Conservation (phyloP, 768 basidiomycete genomes). For the Collybia mongolica region DNA sequence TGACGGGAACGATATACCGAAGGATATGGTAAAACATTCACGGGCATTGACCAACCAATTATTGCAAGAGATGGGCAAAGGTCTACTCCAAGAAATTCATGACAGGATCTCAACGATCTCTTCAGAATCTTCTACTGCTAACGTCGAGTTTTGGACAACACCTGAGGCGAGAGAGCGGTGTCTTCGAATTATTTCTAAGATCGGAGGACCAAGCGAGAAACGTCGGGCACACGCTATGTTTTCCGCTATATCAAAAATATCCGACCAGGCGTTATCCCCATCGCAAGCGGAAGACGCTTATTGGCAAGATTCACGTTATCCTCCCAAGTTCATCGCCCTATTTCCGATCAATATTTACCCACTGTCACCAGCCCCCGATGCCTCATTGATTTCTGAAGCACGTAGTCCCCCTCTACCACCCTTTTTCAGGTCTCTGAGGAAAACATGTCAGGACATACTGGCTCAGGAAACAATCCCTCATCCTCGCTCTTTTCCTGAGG, state of each 20-base stretch:
- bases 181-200: conserved; percentile 74
- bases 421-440: conserved; percentile 49
- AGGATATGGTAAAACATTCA: conserved; percentile 53
- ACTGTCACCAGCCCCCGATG: conserved; percentile 15
- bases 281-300: conserved; percentile 42
- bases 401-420: conserved; percentile 12
- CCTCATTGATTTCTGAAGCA: conserved; percentile 6
- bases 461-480: conserved; percentile 41
- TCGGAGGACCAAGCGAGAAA: conserved; percentile 72
- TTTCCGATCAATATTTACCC: conserved; percentile 57
- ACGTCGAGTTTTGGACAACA: conserved; percentile 78
- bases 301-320: conserved; percentile 66
- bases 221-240: conserved; percentile 65
- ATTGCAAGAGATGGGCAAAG: conserved; percentile 68
- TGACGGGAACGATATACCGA: conserved; percentile 28
- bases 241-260: conserved; percentile 17
- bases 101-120: conserved; percentile 36
- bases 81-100: conserved; percentile 60
- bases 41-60: conserved; percentile 72
- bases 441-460: conserved; percentile 56
- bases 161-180: conserved; percentile 71
- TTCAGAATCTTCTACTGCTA: background rate
- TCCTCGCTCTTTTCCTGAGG: conserved; percentile 25
- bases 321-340: conserved; percentile 50
- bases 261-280: conserved; percentile 9